These are phyloP conservation scores for Ogataea paradorogensis DNA, from an alignment of 805 yeast species.

Conservation along the genomic window DNA sequence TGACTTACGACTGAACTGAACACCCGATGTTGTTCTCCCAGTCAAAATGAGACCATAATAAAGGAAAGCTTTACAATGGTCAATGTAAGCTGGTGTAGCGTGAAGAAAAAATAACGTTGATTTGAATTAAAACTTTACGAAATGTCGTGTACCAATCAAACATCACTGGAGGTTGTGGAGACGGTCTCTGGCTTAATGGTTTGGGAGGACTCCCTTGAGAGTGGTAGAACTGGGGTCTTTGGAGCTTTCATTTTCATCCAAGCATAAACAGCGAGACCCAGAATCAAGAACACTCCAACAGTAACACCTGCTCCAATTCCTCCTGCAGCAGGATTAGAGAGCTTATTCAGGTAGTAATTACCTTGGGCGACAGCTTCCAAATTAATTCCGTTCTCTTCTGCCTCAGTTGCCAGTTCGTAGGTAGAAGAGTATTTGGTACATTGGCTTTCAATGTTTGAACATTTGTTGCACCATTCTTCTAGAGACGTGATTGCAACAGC, in stretches of 20 bases:
- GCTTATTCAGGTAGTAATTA: slow-evolving; percentile 24
- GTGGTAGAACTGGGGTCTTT: slow-evolving; percentile 2
- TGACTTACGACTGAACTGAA: slow-evolving; percentile 23
- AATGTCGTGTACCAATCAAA: slow-evolving; percentile 2
- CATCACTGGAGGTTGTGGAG: neutral
- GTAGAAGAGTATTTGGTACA: slow-evolving; percentile 35
- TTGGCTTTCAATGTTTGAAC: slow-evolving; percentile 32
- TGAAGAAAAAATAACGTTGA: slow-evolving; percentile 6
- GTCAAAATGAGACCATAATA: slow-evolving; percentile 24
- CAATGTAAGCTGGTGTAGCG: slow-evolving; percentile 28
- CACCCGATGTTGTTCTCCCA: slow-evolving; percentile 22
- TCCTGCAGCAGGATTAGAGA: slow-evolving; percentile 44
- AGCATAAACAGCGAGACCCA: slow-evolving; percentile 31
- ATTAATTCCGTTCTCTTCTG: slow-evolving; percentile 31
- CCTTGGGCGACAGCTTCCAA: slow-evolving; percentile 30
- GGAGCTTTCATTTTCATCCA: slow-evolving; percentile 14
- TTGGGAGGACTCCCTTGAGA: slow-evolving; percentile 2
- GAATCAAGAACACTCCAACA: slow-evolving; percentile 38
- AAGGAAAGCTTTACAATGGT: slow-evolving; percentile 16
- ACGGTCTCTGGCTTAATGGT: neutral
- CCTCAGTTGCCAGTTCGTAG: slow-evolving; percentile 31
- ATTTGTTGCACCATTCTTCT: slow-evolving; percentile 40
- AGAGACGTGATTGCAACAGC: slow-evolving; percentile 29
- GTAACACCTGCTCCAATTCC: slow-evolving; percentile 56
- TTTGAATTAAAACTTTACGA: too few species aligned